These are phyloP conservation scores for Eleusine coracana DNA, from an alignment of 176 grass and related monocot genomes.

Conservation along the genomic window DNA sequence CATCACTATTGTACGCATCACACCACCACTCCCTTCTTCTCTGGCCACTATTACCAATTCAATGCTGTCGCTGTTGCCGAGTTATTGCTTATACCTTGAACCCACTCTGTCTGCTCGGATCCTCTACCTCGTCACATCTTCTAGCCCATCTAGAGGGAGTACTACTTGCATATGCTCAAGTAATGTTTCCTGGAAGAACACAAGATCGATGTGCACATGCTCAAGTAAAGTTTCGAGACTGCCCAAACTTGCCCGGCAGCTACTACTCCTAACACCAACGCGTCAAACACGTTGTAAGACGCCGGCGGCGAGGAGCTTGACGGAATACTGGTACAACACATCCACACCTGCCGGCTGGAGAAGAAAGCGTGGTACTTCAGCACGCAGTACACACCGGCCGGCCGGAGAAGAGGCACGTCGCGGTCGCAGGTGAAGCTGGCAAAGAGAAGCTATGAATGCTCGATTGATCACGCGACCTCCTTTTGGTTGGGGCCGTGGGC, in stretches of 20 bases:
- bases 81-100: constrained; percentile 81
- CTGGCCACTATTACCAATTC: constrained; percentile 79
- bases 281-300: neutral
- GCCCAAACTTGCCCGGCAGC: too few relatives aligned
- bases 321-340: neutral
- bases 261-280: neutral
- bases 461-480: constrained; percentile 16
- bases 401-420: neutral
- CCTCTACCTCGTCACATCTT: constrained; percentile 19
- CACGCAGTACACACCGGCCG: neutral
- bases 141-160: neutral
- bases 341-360: too few relatives aligned
- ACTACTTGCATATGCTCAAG: neutral
- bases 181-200: neutral
- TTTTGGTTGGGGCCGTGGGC: constrained; percentile 12
- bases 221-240: too few relatives aligned
- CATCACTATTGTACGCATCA: constrained; percentile 63
- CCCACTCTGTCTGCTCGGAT: constrained; percentile 71
- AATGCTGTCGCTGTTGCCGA: constrained; percentile 56
- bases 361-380: neutral
- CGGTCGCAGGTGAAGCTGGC: constrained; percentile 21
- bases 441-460: constrained; percentile 22
- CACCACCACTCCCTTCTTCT: constrained; percentile 52
- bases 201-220: too few relatives aligned
- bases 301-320: neutral